Conservation (phyloP, 2,329 filamentous ascomycete genomes). For the Drechslerella coelobrocha region DNA sequence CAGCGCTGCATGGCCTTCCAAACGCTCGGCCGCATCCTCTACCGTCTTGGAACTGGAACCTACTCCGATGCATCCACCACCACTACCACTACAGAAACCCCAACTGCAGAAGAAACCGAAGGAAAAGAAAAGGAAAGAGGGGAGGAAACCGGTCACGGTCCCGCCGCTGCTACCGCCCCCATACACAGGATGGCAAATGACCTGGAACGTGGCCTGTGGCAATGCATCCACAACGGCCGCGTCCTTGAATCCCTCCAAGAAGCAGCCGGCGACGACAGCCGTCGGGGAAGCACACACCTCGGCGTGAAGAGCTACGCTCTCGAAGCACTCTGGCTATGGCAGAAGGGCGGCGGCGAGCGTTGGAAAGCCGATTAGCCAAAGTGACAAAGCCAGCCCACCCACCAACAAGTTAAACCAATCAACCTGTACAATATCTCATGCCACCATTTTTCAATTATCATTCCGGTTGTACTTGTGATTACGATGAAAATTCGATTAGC, state of each 20-base stretch:
- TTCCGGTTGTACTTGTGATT: too few relatives aligned
- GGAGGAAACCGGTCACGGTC: background rate
- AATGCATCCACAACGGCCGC: constrained; percentile 74
- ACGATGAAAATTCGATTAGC: too few relatives aligned
- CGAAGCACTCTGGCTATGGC: constrained; percentile 77
- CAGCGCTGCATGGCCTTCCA: constrained; percentile 93
- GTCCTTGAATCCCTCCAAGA: constrained; percentile 78
- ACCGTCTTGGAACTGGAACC: constrained; percentile 73
- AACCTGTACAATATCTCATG: background rate
- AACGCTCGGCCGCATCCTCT: constrained; percentile 83
- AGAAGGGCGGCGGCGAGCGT: constrained; percentile 54
- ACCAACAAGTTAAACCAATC: background rate
- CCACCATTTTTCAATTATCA: too few relatives aligned
- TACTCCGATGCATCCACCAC: constrained; percentile 3
- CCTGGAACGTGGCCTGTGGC: constrained; percentile 82
- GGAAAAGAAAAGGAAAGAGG: background rate
- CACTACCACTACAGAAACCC: background rate
- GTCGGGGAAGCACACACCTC: constrained; percentile 65
- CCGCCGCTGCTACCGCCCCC: constrained; percentile 66
- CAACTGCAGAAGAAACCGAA: constrained; percentile 1
- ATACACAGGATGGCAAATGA: constrained; percentile 69
- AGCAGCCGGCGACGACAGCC: constrained; percentile 72
- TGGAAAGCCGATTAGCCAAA: constrained; percentile 53
- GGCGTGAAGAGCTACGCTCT: constrained; percentile 84
- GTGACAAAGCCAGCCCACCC: too few relatives aligned